Percentiles rank a stretch among this genome's conserved stretches.
Conservation (phyloP, 2,329 filamentous ascomycete genomes). For the Waltergamsia citrina region DNA sequence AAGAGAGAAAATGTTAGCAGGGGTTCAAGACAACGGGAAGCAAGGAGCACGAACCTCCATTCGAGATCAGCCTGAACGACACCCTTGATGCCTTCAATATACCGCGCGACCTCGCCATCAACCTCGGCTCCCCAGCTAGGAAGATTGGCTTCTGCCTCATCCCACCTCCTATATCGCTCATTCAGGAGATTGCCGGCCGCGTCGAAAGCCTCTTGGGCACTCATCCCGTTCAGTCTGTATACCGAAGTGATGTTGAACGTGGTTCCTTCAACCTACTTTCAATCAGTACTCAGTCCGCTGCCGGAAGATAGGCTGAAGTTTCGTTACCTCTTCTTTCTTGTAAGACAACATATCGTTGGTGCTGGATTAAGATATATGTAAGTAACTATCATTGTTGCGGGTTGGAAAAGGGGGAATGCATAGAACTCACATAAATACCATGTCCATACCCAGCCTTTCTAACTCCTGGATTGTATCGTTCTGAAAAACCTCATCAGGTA, state of each 20-base stretch:
- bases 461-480: slow-evolving; percentile 9
- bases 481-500: slow-evolving; percentile 12
- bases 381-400: background rate
- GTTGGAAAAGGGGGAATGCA: background rate
- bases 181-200: slow-evolving; percentile 9
- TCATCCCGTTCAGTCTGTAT: slow-evolving; percentile 8
- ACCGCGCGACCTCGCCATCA: slow-evolving; percentile 8
- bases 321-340: slow-evolving; percentile 10
- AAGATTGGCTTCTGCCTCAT: slow-evolving; percentile 6
- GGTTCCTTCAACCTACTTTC: slow-evolving; percentile 7
- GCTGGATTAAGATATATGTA: slow-evolving; percentile 4
- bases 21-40: too few species aligned
- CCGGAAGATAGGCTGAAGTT: background rate
- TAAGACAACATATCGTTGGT: slow-evolving; percentile 13
- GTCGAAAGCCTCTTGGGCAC: slow-evolving; percentile 12
- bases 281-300: background rate
- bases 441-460: slow-evolving; percentile 11
- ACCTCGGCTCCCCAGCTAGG: slow-evolving; percentile 6
- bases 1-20: too few species aligned
- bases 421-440: slow-evolving; percentile 11
- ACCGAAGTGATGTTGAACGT: slow-evolving; percentile 11
- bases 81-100: slow-evolving; percentile 13
- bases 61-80: slow-evolving; percentile 11
- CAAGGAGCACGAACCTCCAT: background rate
- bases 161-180: slow-evolving; percentile 9